Conservation (phyloP, 2,329 filamentous ascomycete species). For the Grosmannia serpens region DNA sequence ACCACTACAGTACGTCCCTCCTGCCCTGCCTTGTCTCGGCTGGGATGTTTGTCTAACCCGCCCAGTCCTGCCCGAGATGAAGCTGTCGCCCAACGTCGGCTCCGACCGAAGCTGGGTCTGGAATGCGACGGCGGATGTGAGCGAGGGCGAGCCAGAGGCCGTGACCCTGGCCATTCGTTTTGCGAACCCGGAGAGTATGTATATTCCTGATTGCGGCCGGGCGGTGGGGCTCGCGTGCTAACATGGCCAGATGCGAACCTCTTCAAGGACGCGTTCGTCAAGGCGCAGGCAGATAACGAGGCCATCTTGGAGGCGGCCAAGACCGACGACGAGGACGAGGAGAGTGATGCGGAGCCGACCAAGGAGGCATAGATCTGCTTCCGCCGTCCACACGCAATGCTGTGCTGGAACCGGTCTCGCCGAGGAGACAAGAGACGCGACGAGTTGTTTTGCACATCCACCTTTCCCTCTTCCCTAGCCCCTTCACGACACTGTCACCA, state of each 20-base stretch:
- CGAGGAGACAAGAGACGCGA: neutral
- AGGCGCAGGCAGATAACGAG: slow-evolving; percentile 95
- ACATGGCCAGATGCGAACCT: slow-evolving; percentile 66
- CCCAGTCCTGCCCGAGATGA: slow-evolving; percentile 93
- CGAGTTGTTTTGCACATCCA: neutral
- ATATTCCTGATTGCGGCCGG: neutral
- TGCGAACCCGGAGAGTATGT: slow-evolving; percentile 91
- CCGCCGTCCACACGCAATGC: neutral
- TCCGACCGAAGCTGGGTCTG: slow-evolving; percentile 99
- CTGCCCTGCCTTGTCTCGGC: too few species aligned
- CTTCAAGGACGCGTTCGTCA: slow-evolving; percentile 96
- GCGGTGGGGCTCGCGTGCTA: neutral
- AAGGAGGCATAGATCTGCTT: slow-evolving; percentile 1
- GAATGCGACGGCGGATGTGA: slow-evolving; percentile 96
- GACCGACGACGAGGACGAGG: slow-evolving; percentile 17
- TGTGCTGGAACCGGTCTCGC: neutral
- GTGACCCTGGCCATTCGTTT: slow-evolving; percentile 95
- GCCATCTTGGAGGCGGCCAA: slow-evolving; percentile 47
- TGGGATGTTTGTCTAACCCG: neutral
- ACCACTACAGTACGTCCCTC: slow-evolving; percentile 74
- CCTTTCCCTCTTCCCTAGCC: neutral
- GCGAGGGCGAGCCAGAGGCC: slow-evolving; percentile 93
- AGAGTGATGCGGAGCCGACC: slow-evolving; percentile 14
- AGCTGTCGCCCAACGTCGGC: slow-evolving; percentile 93
- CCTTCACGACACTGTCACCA: neutral